Percentiles rank a stretch among this genome's conserved stretches.
Conservation (phyloP, 1,139 yeast species). For the Diutina pseudorugosa region DNA sequence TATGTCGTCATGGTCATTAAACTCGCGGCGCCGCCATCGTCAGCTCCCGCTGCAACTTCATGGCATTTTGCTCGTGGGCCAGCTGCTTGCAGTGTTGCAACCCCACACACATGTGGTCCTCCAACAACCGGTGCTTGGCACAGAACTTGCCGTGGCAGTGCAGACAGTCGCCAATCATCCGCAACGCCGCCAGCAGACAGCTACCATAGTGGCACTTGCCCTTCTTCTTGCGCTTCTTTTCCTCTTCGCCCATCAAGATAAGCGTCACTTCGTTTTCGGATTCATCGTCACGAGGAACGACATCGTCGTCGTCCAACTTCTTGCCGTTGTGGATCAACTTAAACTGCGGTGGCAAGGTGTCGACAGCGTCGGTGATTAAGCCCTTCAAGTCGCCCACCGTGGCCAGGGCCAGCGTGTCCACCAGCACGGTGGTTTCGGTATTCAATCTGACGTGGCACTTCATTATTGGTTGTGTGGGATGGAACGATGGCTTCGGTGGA, state of each 20-base stretch:
- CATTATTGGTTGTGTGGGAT: not conserved
- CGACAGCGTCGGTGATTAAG: constrained; percentile 7
- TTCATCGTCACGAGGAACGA: constrained; percentile 10
- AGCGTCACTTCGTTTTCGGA: constrained; percentile 20
- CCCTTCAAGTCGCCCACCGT: constrained; percentile 1
- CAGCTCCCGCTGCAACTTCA: constrained; percentile 1
- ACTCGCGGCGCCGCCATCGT: constrained; percentile 1
- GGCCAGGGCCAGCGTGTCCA: not conserved
- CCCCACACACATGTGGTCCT: constrained; percentile 73
- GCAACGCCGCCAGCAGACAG: constrained; percentile 58
- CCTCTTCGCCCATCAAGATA: constrained; percentile 32
- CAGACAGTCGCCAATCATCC: constrained; percentile 82
- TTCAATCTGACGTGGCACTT: not conserved
- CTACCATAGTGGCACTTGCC: constrained; percentile 48
- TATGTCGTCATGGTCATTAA: not conserved
- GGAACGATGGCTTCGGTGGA: no score
- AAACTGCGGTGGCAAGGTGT: constrained; percentile 26
- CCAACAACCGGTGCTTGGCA: constrained; percentile 77
- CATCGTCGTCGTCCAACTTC: constrained; percentile 21
- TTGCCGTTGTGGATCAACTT: constrained; percentile 43
- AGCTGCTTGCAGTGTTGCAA: constrained; percentile 71
- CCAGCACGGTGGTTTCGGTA: not conserved
- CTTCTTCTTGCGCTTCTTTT: constrained; percentile 39
- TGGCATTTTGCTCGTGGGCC: constrained; percentile 34
- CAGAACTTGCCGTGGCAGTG: constrained; percentile 83